phyloP scores from a whole-genome alignment of 78 protist genomes.

The Dictyostelium firmibasis region DNA sequence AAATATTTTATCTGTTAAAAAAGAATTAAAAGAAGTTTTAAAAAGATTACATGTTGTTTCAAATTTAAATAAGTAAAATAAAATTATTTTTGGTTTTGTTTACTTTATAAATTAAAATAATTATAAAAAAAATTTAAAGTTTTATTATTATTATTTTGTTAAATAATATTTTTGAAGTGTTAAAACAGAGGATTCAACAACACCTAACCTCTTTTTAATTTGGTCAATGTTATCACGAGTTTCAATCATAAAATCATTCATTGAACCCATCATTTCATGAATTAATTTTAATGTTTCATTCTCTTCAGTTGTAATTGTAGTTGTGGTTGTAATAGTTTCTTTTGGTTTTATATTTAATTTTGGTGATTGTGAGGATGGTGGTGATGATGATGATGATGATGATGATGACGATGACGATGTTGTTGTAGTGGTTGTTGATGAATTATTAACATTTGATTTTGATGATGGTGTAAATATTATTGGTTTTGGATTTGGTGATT shows the following conservation, averaged over 20 bases:
- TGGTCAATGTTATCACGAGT: not conserved
- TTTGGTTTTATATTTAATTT: constrained; percentile 5
- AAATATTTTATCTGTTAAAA: not conserved
- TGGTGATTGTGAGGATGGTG: not conserved
- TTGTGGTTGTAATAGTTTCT: constrained; percentile 2
- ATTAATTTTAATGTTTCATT: not conserved
- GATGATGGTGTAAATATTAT: not conserved
- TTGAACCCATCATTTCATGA: not conserved
- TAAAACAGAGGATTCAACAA: constrained; percentile 3
- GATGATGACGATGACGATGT: not conserved
- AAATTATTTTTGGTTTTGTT: not conserved
- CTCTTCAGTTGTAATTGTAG: constrained; percentile 10
- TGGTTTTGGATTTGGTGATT: not conserved
- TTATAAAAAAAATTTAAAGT: not conserved
- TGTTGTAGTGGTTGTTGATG: not conserved
- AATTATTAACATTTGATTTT: not conserved
- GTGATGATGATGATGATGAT: not conserved
- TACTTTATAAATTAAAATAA: not conserved
- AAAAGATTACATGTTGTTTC: not conserved
- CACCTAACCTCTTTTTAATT: not conserved
- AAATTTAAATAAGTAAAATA: not conserved
- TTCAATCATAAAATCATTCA: constrained; percentile 14
- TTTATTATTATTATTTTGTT: not conserved
- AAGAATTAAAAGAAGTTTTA: not conserved
- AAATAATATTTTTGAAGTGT: constrained; percentile 15